Conservation (phyloP, 2,329 filamentous ascomycete genomes). For the Bipolaris victoriae region DNA sequence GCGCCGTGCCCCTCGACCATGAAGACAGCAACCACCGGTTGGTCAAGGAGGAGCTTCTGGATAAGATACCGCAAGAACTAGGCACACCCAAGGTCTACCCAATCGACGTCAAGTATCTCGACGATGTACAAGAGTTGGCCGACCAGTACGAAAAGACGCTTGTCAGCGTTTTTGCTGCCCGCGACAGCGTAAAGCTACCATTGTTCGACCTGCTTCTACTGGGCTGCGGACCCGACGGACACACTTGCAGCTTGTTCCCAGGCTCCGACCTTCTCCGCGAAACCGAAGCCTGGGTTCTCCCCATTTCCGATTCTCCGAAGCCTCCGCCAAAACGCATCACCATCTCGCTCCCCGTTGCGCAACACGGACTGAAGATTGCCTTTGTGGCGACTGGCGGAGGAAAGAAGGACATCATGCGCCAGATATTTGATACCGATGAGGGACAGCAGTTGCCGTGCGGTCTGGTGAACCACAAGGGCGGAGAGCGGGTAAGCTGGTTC, state of each 20-base stretch:
- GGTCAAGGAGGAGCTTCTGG: slow-evolving; percentile 83
- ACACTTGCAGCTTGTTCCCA: slow-evolving; percentile 96
- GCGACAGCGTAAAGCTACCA: slow-evolving; percentile 92
- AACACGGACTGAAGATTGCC: slow-evolving; percentile 81
- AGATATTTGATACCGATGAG: slow-evolving; percentile 83
- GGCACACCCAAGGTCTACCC: slow-evolving; percentile 76
- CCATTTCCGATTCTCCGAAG: slow-evolving; percentile 93
- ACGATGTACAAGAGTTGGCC: slow-evolving; percentile 88
- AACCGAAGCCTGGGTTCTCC: slow-evolving; percentile 86
- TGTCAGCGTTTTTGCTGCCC: slow-evolving; percentile 83
- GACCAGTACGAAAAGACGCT: slow-evolving; percentile 91
- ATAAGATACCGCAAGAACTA: slow-evolving; percentile 76
- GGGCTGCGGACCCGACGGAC: slow-evolving; percentile 92
- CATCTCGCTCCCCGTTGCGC: slow-evolving; percentile 87
- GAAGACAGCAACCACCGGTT: slow-evolving; percentile 93
- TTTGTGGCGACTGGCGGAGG: slow-evolving; percentile 89
- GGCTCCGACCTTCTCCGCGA: slow-evolving; percentile 86
- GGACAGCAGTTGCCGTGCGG: slow-evolving; percentile 79
- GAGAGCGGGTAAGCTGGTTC: slow-evolving; percentile 94
- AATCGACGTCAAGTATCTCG: slow-evolving; percentile 71
- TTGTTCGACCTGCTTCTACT: slow-evolving; percentile 94
- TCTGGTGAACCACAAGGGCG: slow-evolving; percentile 82
- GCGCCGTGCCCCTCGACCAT: slow-evolving; percentile 89
- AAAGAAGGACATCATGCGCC: slow-evolving; percentile 91
- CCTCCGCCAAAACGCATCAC: slow-evolving; percentile 90